phyloP scores from a whole-genome alignment of 805 yeast species.

The Ogataea ganodermae region DNA sequence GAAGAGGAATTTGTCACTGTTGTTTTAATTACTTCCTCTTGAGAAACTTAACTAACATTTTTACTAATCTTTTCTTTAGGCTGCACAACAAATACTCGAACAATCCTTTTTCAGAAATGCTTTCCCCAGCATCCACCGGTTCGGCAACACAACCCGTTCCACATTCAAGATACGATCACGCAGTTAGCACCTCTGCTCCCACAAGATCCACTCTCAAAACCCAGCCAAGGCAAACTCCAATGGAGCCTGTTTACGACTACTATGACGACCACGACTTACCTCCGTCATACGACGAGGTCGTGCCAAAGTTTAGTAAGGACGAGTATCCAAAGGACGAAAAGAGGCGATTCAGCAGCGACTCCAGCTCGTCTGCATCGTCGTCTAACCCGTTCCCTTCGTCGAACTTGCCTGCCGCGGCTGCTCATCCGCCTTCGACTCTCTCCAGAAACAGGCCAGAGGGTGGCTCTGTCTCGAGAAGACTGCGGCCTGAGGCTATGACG shows the following conservation, averaged over 20 bases:
- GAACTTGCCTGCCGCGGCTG: conserved; percentile 11
- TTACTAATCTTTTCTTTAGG: conserved; percentile 2
- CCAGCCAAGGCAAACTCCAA: not conserved
- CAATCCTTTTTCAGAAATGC: conserved; percentile 56
- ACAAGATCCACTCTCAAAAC: not conserved
- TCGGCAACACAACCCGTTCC: conserved; percentile 6
- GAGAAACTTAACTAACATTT: not conserved
- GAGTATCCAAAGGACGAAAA: conserved; percentile 60
- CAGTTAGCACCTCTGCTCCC: conserved; percentile 1
- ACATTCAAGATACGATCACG: conserved; percentile 34
- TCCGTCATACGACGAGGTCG: conserved; percentile 72
- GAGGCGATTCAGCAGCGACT: conserved; percentile 23
- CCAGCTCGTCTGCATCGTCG: conserved; percentile 17
- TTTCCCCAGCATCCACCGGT: conserved; percentile 41
- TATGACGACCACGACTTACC: conserved; percentile 41
- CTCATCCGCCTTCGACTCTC: not conserved
- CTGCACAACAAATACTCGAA: conserved; percentile 37
- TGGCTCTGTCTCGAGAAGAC: conserved; percentile 29
- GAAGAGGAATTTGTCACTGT: not conserved
- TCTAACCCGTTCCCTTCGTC: conserved; percentile 32
- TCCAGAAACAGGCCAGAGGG: conserved; percentile 19
- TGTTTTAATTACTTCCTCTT: not conserved
- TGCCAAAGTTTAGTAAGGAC: conserved; percentile 41
- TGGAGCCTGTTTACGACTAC: conserved; percentile 21
- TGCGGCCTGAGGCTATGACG: conserved; percentile 24